Base-by-base conservation (phyloP, 2,329 filamentous ascomycete genomes). In the Juglanconis sp. region DNA sequence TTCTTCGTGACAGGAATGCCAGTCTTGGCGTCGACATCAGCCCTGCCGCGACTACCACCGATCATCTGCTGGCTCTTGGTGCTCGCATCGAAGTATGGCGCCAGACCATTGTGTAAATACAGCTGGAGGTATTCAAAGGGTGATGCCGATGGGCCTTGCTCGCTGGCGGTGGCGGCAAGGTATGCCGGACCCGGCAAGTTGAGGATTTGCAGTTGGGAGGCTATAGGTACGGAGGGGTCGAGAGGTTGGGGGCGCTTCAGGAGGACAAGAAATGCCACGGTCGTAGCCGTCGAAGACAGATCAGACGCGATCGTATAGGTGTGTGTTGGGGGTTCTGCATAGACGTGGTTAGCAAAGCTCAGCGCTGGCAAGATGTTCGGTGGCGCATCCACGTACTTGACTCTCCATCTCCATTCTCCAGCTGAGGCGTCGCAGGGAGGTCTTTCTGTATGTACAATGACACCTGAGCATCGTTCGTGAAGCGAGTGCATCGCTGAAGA, bases 1-100 rank as follows among this genome's bases (percentile, higher is more conserved):
- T 96, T 96, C 81, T 96, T 96, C 24, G 95, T 94, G n/a, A 94
- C 92, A 15, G 95, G 92, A 64, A 99, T 93, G 62, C 95, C 95
- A 17, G 92, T 96, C 78, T 96, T 96, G 49, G 91, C 87, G 70
- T 98, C 95, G 54, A 91, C 87, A 69, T 98, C 93, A 24, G 89
- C 85, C 69, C 92, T 87, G 65, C 87, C 87, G 70, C 91, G 88
- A 57, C 81, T 79, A 15, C 87, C 86, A 70, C 84, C 85, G 60
- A 78, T 77, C 54, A 84, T 77, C 71, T 92, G 89, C 68, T 92
- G 88, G 65, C 83, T 89, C 77, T 92, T 94, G 61, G 93, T 96
- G 73, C 92, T 96, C 68, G 93, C 94, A 79, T 99, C 94, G 72
- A 99, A 99, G 76, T 97, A 98, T 44, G 96, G 95, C 68, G 91